Evolutionary conservation across 2,329 filamentous ascomycete species (phyloP).

Genomic region (Colletotrichum higginsianum): DNA sequence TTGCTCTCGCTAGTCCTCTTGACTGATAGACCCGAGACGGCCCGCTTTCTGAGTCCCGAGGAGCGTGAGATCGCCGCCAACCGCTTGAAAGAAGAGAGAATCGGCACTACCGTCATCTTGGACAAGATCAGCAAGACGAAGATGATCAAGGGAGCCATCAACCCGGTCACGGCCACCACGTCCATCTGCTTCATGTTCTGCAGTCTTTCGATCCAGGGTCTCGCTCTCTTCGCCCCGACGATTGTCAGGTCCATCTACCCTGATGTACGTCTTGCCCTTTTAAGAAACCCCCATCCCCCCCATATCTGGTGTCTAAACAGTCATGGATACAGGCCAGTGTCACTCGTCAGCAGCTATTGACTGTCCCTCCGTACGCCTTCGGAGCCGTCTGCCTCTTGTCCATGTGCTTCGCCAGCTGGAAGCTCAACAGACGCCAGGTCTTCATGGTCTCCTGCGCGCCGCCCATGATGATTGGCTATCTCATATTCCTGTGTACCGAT

Average conservation of each 20-base stretch:
- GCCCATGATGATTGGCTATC: constrained; percentile 75
- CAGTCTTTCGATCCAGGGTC: constrained; percentile 73
- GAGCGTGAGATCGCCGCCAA: constrained; percentile 78
- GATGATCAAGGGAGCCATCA: constrained; percentile 73
- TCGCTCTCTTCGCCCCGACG: constrained; percentile 80
- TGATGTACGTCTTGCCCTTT: constrained; percentile 51
- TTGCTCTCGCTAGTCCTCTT: constrained; percentile 75
- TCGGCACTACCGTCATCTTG: constrained; percentile 73
- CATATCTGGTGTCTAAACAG: too few species aligned
- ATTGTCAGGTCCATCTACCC: constrained; percentile 79
- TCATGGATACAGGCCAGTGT: constrained; percentile 52
- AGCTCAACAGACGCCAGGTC: constrained; percentile 70
- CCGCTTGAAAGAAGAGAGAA: constrained; percentile 77
- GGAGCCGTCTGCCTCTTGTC: constrained; percentile 75
- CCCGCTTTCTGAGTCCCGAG: constrained; percentile 74
- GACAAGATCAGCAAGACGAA: constrained; percentile 75
- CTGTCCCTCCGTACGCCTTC: constrained; percentile 78
- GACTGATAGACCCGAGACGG: constrained; percentile 78
- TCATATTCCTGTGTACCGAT: constrained; percentile 74
- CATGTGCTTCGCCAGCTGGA: constrained; percentile 72
- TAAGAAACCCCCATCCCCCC: too few species aligned
- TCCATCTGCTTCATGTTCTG: too few species aligned
- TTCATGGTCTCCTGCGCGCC: constrained; percentile 73
- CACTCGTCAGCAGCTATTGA: constrained; percentile 76
- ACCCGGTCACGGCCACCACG: constrained; percentile 63